A percentile compares a stretch with the other conserved stretches of the same genome.
Conservation (phyloP, 176 grass and related monocot genomes). For the Hordeum vulgare region MorexV3_pseudomolecules_assembly NC_058518.1:46812241-46812740, state of each 20-base stretch:
- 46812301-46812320: not conserved
- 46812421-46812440: not conserved
- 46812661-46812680: constrained; percentile 83
- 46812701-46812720: constrained; percentile 97
- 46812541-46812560: not conserved
- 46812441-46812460: not conserved
- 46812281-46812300: not conserved
- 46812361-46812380: not conserved
- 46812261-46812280: constrained; percentile 80
- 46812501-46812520: not conserved
- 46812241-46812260: constrained; percentile 93
- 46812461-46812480: not conserved
- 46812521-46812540: not conserved
- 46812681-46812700: constrained; percentile 73
- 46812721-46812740: constrained; percentile 84
- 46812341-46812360: not conserved
- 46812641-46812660: constrained; percentile 45
- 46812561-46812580: not conserved
- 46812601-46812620: not conserved
- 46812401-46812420: not conserved
- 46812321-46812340: not conserved
- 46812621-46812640: not conserved
- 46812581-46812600: not conserved
- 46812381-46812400: not conserved
- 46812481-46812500: not conserved